A percentile compares a stretch with the other conserved stretches of the same genome.
phyloP scores from a whole-genome alignment of 768 basidiomycete species.

The Mycena haematopus region DNA sequence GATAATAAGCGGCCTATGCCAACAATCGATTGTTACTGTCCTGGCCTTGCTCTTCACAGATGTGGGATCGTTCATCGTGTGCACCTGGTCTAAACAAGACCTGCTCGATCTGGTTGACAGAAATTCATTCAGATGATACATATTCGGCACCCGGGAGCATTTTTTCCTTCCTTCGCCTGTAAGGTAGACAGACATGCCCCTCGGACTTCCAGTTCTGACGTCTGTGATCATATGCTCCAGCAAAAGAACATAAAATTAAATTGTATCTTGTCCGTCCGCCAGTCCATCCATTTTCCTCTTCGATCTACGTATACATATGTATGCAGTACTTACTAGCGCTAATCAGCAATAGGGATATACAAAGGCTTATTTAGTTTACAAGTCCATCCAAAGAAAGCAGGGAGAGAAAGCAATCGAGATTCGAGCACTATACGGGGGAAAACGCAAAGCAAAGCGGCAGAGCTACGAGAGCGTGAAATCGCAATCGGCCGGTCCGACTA shows the following conservation, averaged over 20 bases:
- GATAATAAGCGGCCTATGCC: background rate
- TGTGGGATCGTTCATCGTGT: slow-evolving; percentile 6
- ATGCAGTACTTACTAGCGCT: background rate
- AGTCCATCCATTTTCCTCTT: no score
- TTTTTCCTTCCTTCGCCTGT: background rate
- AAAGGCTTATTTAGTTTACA: background rate
- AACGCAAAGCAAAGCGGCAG: slow-evolving; percentile 11
- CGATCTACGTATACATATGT: slow-evolving; percentile 9
- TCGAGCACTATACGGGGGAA: background rate
- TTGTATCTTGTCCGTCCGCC: slow-evolving; percentile 1
- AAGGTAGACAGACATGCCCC: background rate
- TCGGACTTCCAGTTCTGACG: background rate
- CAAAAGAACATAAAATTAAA: background rate
- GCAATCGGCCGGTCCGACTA: slow-evolving; percentile 1
- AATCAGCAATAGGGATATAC: background rate
- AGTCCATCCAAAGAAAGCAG: slow-evolving; percentile 11
- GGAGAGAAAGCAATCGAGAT: slow-evolving; percentile 6
- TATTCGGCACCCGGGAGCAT: background rate
- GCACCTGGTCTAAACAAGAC: background rate
- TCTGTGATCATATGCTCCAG: slow-evolving; percentile 1
- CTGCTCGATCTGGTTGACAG: slow-evolving; percentile 3
- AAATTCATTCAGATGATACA: background rate
- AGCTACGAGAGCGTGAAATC: background rate
- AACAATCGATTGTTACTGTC: slow-evolving; percentile 4
- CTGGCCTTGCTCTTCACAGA: background rate